Percentiles rank a stretch among this genome's conserved stretches.
Conservation (phyloP, 495 filamentous ascomycete genomes). For the Lasiosphaeria hispida region DNA sequence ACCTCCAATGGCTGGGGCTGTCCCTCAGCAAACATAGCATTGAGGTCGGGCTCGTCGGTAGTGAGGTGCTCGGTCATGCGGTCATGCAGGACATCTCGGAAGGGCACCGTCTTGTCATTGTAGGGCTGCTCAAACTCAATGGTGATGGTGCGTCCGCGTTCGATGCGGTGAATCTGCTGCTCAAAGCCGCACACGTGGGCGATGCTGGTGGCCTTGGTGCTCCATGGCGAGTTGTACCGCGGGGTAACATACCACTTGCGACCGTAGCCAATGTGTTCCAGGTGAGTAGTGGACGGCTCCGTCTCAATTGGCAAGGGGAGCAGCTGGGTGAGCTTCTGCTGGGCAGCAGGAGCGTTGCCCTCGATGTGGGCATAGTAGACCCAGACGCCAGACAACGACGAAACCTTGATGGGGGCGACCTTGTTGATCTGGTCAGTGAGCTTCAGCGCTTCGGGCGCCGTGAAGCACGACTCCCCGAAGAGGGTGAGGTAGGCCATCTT, state of each 20-base stretch:
- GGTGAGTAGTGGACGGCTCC: conserved; percentile 15
- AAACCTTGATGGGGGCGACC: conserved; percentile 38
- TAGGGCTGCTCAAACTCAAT: conserved; percentile 56
- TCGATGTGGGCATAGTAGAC: conserved; percentile 50
- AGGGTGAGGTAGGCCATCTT: conserved; percentile 34
- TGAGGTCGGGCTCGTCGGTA: conserved; percentile 60
- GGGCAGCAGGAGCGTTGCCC: conserved; percentile 28
- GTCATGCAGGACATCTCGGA: conserved; percentile 75
- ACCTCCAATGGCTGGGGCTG: conserved; percentile 66
- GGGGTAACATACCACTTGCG: conserved; percentile 66
- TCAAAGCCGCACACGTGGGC: conserved; percentile 85
- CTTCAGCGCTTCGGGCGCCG: conserved; percentile 48
- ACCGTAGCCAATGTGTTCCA: conserved; percentile 32
- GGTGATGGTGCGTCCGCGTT: conserved; percentile 74
- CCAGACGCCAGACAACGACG: conserved; percentile 47
- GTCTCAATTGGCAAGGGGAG: conserved; percentile 33
- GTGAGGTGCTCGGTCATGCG: conserved; percentile 88
- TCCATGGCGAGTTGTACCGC: conserved; percentile 94
- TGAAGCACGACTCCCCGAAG: conserved; percentile 52
- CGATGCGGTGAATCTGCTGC: conserved; percentile 72
- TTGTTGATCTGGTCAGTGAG: conserved; percentile 48
- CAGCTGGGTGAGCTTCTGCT: conserved; percentile 40
- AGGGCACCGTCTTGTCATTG: conserved; percentile 51
- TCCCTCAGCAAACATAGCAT: conserved; percentile 76
- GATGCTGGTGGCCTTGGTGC: conserved; percentile 91